Percentiles rank a stretch among this genome's conserved stretches.
Evolutionary conservation across 495 filamentous ascomycete genomes (phyloP).

Genomic region (Tricharina praecox): DNA sequence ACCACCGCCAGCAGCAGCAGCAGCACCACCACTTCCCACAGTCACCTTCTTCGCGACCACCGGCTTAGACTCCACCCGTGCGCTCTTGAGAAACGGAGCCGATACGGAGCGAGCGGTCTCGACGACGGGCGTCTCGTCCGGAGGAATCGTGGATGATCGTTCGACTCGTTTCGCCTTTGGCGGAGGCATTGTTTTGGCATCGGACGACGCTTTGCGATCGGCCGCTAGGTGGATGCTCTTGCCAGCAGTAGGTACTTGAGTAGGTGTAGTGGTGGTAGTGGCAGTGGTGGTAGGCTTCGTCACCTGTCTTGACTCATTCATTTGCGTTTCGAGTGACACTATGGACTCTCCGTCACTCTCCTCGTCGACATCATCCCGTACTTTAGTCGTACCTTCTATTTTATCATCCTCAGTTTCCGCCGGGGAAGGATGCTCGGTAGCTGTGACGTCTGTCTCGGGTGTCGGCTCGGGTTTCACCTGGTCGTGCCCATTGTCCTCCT

Average conservation of each 20-base stretch:
- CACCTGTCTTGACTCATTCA: constrained; percentile 22
- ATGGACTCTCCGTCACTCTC: constrained; percentile 9
- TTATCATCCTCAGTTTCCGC: constrained; percentile 4
- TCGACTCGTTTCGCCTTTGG: constrained; percentile 20
- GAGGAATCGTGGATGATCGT: constrained; percentile 10
- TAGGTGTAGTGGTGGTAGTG: not conserved
- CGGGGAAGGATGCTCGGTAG: not conserved
- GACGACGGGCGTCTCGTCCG: constrained; percentile 6
- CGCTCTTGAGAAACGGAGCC: constrained; percentile 22
- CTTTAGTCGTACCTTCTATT: constrained; percentile 10
- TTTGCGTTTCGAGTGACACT: constrained; percentile 16
- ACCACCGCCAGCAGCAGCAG: too few relatives aligned
- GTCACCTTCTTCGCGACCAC: constrained; percentile 14
- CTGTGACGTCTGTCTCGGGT: not conserved
- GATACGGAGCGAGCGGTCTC: constrained; percentile 25
- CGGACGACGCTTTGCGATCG: constrained; percentile 6
- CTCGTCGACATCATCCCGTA: constrained; percentile 10
- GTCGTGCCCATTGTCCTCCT: not conserved
- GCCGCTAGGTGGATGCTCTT: constrained; percentile 15
- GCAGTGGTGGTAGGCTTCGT: constrained; percentile 17
- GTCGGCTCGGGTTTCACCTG: not conserved
- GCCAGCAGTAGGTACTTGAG: not conserved
- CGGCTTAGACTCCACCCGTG: constrained; percentile 9
- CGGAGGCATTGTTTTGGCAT: not conserved
- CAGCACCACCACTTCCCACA: constrained; percentile 20